Evolutionary conservation across 495 filamentous ascomycete species (phyloP), one percentile per base, ranked within the genome.

Genomic region (Amphirosellinia nigrospora): DNA sequence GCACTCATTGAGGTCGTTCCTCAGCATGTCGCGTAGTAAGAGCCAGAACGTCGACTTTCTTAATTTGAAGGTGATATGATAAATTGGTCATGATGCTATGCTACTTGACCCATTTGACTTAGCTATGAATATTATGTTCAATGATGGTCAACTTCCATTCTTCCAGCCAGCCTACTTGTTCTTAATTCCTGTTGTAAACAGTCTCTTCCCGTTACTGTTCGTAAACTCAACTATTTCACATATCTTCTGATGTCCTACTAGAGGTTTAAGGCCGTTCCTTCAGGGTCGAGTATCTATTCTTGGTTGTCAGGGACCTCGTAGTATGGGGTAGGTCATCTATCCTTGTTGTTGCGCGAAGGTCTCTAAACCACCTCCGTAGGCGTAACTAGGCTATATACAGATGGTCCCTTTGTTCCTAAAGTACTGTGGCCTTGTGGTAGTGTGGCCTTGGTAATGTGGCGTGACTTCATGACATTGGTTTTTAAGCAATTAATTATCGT

Each of bases 1-100:
- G 11, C 77, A 58, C 5, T 72, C 64, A 6, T 73, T 48, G 11
- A 71, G 73, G 4, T 58, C 43, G 64, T 70, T 75, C 46, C 16
- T 50, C 48, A 66, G n/a, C 64, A 66, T 66, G 15, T 58, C 28
- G 21, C 26, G 23, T 36, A 66, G 8, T n/a, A 66, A 38, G n/a
- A 3, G 36, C 8, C 0, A 66, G 32, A 64, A 74, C 34, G 68
- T 68, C 0, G 23, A 23, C 45, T 19, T 69, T 26, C 69, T 11
- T 0, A 71, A 66, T 34, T 67, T 68, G 32, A 28, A 70, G 1
- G 72, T 38, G 50, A 21, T 45, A 68, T 16, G 3, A 62, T 30
- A 19, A 64, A 53, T 19, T 75, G 71, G 6, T 46, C 66, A 21
- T 34, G 10, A 52, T 46, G 11, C 60, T 36, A 36, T 56, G 11